Base-by-base conservation (phyloP, 1,139 yeast genomes). In the Pichia sp. region DNA sequence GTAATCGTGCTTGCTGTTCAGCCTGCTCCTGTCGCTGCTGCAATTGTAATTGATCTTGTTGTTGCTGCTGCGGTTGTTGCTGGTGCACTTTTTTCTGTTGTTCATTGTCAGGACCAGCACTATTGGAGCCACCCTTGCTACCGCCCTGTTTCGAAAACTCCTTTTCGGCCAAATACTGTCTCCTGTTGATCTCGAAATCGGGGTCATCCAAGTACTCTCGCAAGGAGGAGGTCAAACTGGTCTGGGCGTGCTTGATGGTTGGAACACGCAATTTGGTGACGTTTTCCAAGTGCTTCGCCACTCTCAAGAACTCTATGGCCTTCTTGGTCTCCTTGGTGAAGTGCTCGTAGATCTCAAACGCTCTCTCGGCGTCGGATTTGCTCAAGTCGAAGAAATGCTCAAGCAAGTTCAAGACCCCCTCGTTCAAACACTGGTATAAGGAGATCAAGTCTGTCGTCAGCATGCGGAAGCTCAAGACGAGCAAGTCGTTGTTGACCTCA, bases 341-440 rank as follows among this genome's bases (percentile, higher is more conserved):
- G 58, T 79, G 80, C 63, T 87, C 89, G 74, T 93, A 93, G 50
- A 93, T 84, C 34, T 81, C 84, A 60, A 93, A 78, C 0, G 97
- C 93, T 60, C 92, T 79, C 66, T 87, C 89, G 4, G 98, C 98
- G 68, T 93, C 97, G 42, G 75, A 75, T 62, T 81, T 83, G 42
- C 92, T 83, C 83, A 93, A 87, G 71, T 93, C 99, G 72, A 93
- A 93, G 71, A 89, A 93, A 67, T 93, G 96, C 68, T 93, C 98
- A 61, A 93, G 78, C 50, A 93, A 74, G 65, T 91, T 92, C 62
- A 93, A 92, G 42, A 93, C 96, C 33, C 98, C 98, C 73, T 93
- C 98, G 71, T 93, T 93, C 62, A 93, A 75, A 54, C 87, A 85
- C 71, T 93, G 97, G 71, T 90, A 95, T 47, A 93, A 73, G 0